These are phyloP conservation scores for Leishmania aethiopica DNA, from an alignment of 208 protist genomes.

Conservation along the genomic window DNA sequence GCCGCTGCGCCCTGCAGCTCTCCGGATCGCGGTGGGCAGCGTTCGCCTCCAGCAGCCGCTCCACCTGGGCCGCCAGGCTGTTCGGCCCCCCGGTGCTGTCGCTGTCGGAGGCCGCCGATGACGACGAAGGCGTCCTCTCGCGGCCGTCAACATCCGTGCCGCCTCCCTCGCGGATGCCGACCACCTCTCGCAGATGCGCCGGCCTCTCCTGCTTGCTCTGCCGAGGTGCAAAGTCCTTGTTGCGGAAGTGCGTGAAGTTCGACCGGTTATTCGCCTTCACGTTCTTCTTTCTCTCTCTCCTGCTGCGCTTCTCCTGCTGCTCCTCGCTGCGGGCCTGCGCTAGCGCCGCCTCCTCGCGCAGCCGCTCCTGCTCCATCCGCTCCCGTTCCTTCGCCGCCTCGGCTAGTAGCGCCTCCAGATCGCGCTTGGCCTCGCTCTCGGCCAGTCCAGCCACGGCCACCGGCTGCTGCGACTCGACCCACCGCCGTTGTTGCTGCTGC, in stretches of 20 bases:
- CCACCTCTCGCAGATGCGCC: constrained; percentile 8
- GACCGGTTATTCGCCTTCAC: constrained; percentile 89
- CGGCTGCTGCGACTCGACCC: constrained; percentile 8
- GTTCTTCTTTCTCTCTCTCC: constrained; percentile 79
- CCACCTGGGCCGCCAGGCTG: constrained; percentile 18
- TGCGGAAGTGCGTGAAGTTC: constrained; percentile 89
- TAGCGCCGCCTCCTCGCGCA: constrained; percentile 27
- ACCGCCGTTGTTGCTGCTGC: no score
- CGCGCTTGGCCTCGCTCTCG: constrained; percentile 34
- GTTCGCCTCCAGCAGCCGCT: constrained; percentile 14
- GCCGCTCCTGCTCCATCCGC: constrained; percentile 36
- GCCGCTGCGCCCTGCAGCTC: background rate
- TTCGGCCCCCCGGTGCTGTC: background rate
- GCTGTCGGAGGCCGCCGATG: background rate
- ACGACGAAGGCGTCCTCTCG: background rate
- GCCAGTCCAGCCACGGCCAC: constrained; percentile 8
- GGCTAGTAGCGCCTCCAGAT: constrained; percentile 49
- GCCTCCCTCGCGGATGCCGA: background rate
- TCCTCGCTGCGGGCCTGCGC: constrained; percentile 32
- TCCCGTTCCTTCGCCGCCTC: constrained; percentile 46
- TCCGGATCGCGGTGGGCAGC: constrained; percentile 5
- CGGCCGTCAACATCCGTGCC: background rate
- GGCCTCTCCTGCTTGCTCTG: constrained; percentile 22
- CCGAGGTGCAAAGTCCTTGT: constrained; percentile 80
- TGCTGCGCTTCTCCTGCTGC: constrained; percentile 29